Evolutionary conservation across 768 basidiomycete genomes (phyloP), one percentile per base, ranked within the genome.

Genomic region (Butyriboletus loyo): DNA sequence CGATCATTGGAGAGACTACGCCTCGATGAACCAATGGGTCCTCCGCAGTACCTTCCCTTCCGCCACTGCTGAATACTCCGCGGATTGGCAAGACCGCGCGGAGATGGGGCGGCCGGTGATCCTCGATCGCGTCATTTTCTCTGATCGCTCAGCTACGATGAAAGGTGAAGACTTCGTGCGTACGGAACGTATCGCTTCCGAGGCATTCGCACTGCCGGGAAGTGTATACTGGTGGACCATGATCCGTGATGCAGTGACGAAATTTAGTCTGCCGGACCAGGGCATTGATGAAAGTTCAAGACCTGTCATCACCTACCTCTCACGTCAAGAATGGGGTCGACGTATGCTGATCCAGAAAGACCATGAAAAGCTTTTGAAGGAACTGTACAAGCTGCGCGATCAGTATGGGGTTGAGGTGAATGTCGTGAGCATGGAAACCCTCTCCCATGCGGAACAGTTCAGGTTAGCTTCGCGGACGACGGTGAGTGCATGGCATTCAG

Each of bases 271-370:
- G 3, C 60, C 86, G 24, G 74, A 78, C 31, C 64, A 70, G 17
- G 64, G 70, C 17, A 62, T 73, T 11, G 78, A 77, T 0, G 67
- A 70, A n/a, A 78, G 75, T 13, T 81, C 77, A 38, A 82, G 61
- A 44, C 88, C 87, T 0, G 94, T 98, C 24, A 92, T 98, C 71
- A 96, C 94, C 11, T 98, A 98, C 62, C 80, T 97, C 54, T 91
- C 87, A 9, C 79, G 94, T 5, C 94, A 98, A 65, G 82, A 77
- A 3, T 98, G 93, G 94, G 87, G 84, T 15, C 74, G 93, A 39
- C 78, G 94, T 21, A 95, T 87, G 85, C 68, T 98, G 50, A 80
- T 81, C 30, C 78, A 76, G 28, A 80, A 81, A 50, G 80, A 93
- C 63, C 92, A 98, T 66, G 86, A 92, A 4, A 78, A 72, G 46